Percentiles rank a stretch among this genome's conserved stretches.
phyloP scores from a whole-genome alignment of 805 yeast species.

The Nematodospora valgi region DNA sequence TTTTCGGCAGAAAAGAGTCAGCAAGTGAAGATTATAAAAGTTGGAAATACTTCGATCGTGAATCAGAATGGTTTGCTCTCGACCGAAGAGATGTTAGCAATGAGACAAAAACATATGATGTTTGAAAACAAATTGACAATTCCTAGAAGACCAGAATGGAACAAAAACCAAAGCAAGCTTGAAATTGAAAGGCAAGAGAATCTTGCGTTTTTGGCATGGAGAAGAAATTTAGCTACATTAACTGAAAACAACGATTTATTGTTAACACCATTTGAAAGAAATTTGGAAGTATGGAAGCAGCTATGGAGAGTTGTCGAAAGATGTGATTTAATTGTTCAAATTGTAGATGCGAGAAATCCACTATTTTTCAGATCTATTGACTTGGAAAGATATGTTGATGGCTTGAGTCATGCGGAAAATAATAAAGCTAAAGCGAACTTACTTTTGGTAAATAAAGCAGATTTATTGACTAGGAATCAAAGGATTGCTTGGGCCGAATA shows the following conservation, averaged over 20 bases:
- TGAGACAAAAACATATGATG: constrained; percentile 60
- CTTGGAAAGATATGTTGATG: constrained; percentile 78
- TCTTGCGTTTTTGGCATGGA: constrained; percentile 90
- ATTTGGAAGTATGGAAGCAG: constrained; percentile 97
- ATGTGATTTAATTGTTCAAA: constrained; percentile 90
- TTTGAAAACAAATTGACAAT: constrained; percentile 73
- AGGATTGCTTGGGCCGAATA: constrained; percentile 85
- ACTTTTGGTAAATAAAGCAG: constrained; percentile 90
- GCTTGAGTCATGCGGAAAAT: constrained; percentile 52
- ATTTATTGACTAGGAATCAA: constrained; percentile 73
- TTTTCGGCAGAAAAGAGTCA: constrained; percentile 87
- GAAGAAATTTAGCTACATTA: constrained; percentile 80
- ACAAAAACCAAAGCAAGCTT: constrained; percentile 59
- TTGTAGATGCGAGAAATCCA: constrained; percentile 97
- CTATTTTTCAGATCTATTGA: constrained; percentile 84
- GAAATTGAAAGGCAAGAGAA: constrained; percentile 86
- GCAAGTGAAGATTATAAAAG: constrained; percentile 79
- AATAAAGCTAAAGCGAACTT: constrained; percentile 63
- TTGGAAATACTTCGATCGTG: constrained; percentile 49
- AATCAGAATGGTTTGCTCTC: constrained; percentile 51
- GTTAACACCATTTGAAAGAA: constrained; percentile 95
- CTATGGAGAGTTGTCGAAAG: constrained; percentile 97
- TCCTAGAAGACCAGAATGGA: constrained; percentile 94
- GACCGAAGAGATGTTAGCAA: constrained; percentile 59
- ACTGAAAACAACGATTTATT: constrained; percentile 83